phyloP scores from a whole-genome alignment of 2,329 filamentous ascomycete species.

The Fusarium luffae region DNA sequence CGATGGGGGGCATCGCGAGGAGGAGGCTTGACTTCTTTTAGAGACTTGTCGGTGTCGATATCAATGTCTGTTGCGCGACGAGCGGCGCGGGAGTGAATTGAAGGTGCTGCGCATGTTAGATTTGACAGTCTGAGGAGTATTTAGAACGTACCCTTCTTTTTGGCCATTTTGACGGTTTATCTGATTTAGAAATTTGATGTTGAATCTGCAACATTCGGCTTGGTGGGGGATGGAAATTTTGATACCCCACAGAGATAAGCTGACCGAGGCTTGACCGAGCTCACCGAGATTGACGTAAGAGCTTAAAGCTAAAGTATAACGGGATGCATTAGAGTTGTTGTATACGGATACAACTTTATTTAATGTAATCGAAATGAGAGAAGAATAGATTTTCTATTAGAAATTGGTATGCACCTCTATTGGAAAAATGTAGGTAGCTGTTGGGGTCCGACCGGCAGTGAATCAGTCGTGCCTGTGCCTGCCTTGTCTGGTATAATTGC shows the following conservation, averaged over 20 bases:
- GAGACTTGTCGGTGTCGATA: constrained; percentile 77
- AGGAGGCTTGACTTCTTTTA: constrained; percentile 69
- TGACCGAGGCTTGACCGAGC: constrained; percentile 41
- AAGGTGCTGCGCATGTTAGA: constrained; percentile 60
- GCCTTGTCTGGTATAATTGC: background rate
- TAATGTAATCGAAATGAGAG: background rate
- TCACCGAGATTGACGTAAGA: constrained; percentile 27
- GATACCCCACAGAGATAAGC: constrained; percentile 45
- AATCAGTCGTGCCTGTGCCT: background rate
- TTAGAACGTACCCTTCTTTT: constrained; percentile 45
- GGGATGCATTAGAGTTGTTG: background rate
- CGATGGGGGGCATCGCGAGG: constrained; percentile 55
- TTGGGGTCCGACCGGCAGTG: background rate
- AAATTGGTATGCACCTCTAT: background rate
- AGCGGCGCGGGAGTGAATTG: constrained; percentile 78
- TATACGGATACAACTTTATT: background rate
- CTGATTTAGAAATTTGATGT: constrained; percentile 23
- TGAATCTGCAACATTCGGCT: constrained; percentile 28
- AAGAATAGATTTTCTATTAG: background rate
- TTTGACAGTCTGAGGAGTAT: no score
- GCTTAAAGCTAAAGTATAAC: background rate
- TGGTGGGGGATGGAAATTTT: constrained; percentile 45
- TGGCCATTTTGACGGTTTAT: constrained; percentile 46
- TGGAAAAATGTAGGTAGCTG: background rate
- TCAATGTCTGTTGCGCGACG: constrained; percentile 77